Conservation (phyloP, 441 rosid species). For the Adansonia gregorii region DNA sequence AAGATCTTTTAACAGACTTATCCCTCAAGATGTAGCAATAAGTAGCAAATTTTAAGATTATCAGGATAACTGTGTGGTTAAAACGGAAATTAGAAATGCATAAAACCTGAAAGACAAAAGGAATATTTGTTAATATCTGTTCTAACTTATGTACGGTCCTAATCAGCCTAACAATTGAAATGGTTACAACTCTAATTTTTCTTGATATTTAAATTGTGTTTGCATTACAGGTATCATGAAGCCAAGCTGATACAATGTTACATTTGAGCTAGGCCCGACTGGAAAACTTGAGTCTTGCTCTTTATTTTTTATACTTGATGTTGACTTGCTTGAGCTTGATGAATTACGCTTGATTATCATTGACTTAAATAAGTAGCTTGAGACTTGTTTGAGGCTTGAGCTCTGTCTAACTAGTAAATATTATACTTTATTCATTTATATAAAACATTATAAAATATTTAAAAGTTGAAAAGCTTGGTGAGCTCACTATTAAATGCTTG, state of each 20-base stretch:
- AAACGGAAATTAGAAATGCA: background rate
- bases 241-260: background rate
- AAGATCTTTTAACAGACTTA: background rate
- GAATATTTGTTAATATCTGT: background rate
- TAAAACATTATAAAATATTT: background rate
- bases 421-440: background rate
- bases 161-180: slow-evolving; percentile 6
- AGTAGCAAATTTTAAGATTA: background rate
- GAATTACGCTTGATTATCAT: background rate
- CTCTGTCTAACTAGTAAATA: background rate
- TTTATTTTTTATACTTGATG: slow-evolving; percentile 43
- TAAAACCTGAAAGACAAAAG: background rate
- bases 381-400: slow-evolving; percentile 3
- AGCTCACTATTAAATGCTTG: background rate
- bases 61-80: background rate
- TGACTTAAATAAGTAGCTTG: background rate
- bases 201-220: background rate
- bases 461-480: background rate
- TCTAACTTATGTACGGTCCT: background rate
- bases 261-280: background rate
- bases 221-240: background rate
- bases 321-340: background rate
- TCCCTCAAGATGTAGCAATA: background rate
- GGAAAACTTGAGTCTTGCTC: background rate
- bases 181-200: background rate